A percentile compares a stretch with the other conserved stretches of the same genome.
These are phyloP conservation scores for Paraphaeosphaeria sporulosa DNA, from an alignment of 2,329 filamentous ascomycete genomes.

Conservation along the genomic window DNA sequence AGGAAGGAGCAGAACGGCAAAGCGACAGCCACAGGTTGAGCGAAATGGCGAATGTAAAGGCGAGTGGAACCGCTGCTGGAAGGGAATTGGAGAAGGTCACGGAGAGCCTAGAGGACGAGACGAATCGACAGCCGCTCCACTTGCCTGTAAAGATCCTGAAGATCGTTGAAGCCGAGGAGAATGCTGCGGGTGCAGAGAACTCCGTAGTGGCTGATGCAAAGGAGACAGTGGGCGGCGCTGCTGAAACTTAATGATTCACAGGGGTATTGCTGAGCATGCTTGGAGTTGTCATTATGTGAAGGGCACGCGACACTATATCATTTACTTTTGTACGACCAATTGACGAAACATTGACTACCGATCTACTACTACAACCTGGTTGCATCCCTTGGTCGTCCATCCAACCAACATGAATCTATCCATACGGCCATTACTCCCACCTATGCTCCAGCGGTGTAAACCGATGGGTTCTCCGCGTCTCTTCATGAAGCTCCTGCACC, in stretches of 20 bases:
- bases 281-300: background rate
- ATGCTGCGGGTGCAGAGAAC: background rate
- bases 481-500: background rate
- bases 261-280: background rate
- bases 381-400: background rate
- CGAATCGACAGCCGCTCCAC: conserved; percentile 8
- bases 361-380: no score
- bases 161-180: background rate
- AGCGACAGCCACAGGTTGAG: no score
- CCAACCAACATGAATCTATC: background rate
- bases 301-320: background rate
- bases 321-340: background rate
- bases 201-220: background rate
- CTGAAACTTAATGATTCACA: background rate
- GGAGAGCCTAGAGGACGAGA: conserved; percentile 11
- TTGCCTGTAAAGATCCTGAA: conserved; percentile 8
- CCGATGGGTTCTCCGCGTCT: background rate
- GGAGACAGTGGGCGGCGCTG: background rate
- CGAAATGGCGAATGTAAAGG: no score
- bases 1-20: no score
- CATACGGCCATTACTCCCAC: no score
- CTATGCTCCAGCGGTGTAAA: background rate
- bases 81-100: conserved; percentile 13
- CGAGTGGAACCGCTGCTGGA: background rate
- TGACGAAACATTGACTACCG: no score